Conservation (phyloP, 2,329 filamentous ascomycete species). For the Westerdykella aurantiaca region DNA sequence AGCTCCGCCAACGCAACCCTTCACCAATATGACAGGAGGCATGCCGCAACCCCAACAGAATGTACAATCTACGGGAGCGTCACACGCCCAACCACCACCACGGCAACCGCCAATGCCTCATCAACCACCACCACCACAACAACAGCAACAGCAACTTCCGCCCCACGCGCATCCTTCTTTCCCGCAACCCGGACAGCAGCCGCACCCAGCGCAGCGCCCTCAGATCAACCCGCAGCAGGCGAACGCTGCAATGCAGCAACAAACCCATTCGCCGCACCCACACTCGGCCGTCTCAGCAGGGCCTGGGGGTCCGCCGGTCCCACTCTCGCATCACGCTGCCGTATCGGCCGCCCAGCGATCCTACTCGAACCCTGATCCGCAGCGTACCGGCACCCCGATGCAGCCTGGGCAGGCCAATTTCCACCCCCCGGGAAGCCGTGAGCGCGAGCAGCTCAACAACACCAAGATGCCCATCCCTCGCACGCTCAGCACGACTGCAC, state of each 20-base stretch:
- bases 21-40: conserved; percentile 3
- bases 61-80: conserved; percentile 3
- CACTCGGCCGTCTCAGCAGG: conserved; percentile 28
- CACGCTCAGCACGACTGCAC: conserved; percentile 64
- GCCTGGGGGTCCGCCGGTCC: conserved; percentile 29
- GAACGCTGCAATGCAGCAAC: conserved; percentile 28
- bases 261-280: conserved; percentile 35
- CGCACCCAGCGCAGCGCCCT: conserved; percentile 27
- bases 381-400: conserved; percentile 32
- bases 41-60: conserved; percentile 8
- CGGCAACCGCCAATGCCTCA: conserved; percentile 21
- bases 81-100: conserved; percentile 7
- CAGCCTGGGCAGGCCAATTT: conserved; percentile 29
- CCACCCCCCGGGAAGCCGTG: conserved; percentile 28
- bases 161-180: conserved; percentile 22
- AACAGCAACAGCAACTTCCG: conserved; percentile 22
- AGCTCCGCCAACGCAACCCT: conserved; percentile 13
- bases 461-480: conserved; percentile 79
- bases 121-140: conserved; percentile 2
- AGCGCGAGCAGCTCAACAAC: conserved; percentile 42
- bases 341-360: conserved; percentile 39
- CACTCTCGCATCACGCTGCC: conserved; percentile 42
- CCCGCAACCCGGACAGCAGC: conserved; percentile 25
- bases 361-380: conserved; percentile 32
- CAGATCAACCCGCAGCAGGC: conserved; percentile 35